Base-by-base conservation (phyloP, 768 basidiomycete species). In the Serendipita sp. region DNA sequence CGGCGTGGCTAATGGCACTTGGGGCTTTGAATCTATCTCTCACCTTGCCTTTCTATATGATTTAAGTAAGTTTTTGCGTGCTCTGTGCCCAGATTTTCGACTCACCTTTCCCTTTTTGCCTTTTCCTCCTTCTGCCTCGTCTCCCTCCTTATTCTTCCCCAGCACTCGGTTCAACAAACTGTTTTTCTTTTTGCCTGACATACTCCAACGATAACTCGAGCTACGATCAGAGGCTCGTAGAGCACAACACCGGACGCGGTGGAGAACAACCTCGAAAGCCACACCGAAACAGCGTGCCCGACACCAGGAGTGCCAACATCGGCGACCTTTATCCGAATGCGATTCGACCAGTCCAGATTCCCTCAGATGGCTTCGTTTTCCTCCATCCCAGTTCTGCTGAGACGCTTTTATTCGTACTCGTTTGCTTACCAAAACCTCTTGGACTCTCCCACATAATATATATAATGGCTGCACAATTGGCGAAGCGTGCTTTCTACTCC, bases 401-500 rank as follows among this genome's bases (percentile, higher is more conserved):
- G 48, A 18, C 32, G 16, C 48, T 16, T 7, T 52, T 7, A 52
- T 52, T 7, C 8, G 5, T 32, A 10, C 16, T 23, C 16, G 32
- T 36, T 10, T n/a, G 56, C 16, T 30, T 11, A 51, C 48, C 48
- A 51, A 60, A 35, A 60, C 35, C 10, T 60, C 32, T 60, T 60
- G 56, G 35, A 30, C 56, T 28, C 28, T 30, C 35, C 16, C 35
- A 36, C 56, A 41, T 5, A 10, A 60, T 60, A 28, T n/a, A 36
- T 28, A 41, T 5, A 10, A 60, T 60, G 56, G 56, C 56, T 4
- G 35, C 56, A 16, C 23, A 35, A 3, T n/a, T 60, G 16, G 28
- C 34, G 16, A 23, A 10, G 23, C 56, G 56, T n/a, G 56, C 56
- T n/a, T 23, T 60, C 3, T 68, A 83, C 52, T 86, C 89, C 2